Base-by-base conservation (phyloP, 768 basidiomycete species). In the Holtermannia corniformis region DNA sequence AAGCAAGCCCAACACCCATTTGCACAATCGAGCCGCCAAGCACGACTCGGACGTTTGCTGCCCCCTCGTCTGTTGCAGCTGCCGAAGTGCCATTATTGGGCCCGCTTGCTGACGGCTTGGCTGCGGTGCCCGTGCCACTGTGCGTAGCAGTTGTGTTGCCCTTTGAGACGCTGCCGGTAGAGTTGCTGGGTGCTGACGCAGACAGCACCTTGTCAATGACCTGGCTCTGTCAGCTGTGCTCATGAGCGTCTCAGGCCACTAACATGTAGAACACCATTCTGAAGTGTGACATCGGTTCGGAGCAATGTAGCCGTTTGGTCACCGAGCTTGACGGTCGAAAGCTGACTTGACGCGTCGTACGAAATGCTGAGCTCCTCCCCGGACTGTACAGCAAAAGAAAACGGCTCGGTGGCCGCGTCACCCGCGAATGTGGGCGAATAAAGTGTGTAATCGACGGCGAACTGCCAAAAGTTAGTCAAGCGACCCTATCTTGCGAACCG, bases 181-280 rank as follows among this genome's bases (percentile, higher is more conserved):
- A 7, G 10, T 7, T 7, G 32, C 32, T 16, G 16, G 32, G 32
- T 16, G 32, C 32, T 7, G 10, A 7, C 7, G 32, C 10, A 37
- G 32, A 7, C 7, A 37, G 32, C 10, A 37, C 32, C 16, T 37
- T 37, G 16, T 37, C 32, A 37, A 37, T 37, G 32, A 37, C 32
- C 32, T 37, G 32, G 10, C 10, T 7, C 7, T 7, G 32, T 37
- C 32, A 37, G 32, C 32, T 7, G 7, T 37, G 32, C 32, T 37
- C 16, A 7, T 7, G 16, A 37, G 16, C 10, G 32, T n/a, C n/a
- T n/a, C n/a, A n/a, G n/a, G 10, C 13, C 11, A 63, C 66, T 62
- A 46, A 68, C 66, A 50, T 68, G 66, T 50, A 68, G 46, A 21
- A 68, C 66, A 3, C 66, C 66, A 37, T 68, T 68, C 48, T 61